These are phyloP conservation scores for Tolypocladium ovalisporum DNA, from an alignment of 2,329 filamentous ascomycete genomes.

Conservation along the genomic window DNA sequence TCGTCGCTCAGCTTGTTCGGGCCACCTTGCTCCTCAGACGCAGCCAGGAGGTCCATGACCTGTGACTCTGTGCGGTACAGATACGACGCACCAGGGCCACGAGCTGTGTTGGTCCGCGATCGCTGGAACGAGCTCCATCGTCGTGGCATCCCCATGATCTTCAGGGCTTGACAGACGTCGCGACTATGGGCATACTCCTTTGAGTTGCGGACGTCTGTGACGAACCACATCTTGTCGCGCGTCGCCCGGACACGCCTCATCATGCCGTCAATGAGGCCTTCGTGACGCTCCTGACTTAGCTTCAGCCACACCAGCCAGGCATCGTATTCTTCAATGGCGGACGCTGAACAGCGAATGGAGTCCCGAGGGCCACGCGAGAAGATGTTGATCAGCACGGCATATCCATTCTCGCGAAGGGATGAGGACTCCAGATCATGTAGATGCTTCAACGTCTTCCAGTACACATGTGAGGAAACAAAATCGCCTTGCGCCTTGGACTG, in stretches of 20 bases:
- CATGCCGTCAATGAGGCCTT: constrained; percentile 63
- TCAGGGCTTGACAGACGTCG: constrained; percentile 76
- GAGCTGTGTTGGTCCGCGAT: constrained; percentile 34
- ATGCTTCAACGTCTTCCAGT: constrained; percentile 73
- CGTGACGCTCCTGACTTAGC: constrained; percentile 69
- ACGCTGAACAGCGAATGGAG: constrained; percentile 56
- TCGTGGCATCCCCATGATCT: constrained; percentile 71
- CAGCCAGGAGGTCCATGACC: constrained; percentile 77
- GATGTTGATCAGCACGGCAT: constrained; percentile 61
- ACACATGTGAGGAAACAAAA: constrained; percentile 74
- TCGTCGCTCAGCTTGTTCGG: constrained; percentile 95
- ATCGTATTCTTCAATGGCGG: constrained; percentile 67
- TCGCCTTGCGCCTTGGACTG: constrained; percentile 71
- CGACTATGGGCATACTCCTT: constrained; percentile 78
- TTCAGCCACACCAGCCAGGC: constrained; percentile 77
- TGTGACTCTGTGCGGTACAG: constrained; percentile 75
- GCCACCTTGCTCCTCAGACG: constrained; percentile 71
- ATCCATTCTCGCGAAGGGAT: constrained; percentile 55
- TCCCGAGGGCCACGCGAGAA: constrained; percentile 62
- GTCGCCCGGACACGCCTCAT: constrained; percentile 63
- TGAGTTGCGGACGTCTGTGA: constrained; percentile 85
- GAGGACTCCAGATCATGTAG: constrained; percentile 52
- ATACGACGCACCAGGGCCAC: constrained; percentile 45
- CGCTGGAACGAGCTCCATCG: constrained; percentile 41
- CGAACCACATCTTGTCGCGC: constrained; percentile 98